A percentile compares a stretch with the other conserved stretches of the same genome.
Conservation (phyloP, 2,329 filamentous ascomycete genomes). For the Pyricularia grisea region DNA sequence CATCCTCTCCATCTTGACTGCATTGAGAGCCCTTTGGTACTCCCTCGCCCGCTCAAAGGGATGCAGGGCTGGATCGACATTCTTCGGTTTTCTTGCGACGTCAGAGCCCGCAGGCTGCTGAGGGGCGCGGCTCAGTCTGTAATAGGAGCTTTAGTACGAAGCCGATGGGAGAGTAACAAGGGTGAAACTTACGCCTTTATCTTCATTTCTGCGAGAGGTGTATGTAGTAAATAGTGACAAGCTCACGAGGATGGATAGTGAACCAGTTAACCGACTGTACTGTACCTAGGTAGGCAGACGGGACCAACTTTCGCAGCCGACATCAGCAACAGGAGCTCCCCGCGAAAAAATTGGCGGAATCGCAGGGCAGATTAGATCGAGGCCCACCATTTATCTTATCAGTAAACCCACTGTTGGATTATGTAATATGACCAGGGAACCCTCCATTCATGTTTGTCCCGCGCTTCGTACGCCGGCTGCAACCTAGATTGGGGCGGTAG, state of each 20-base stretch:
- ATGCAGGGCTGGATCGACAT: constrained; percentile 66
- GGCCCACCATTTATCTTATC: neutral
- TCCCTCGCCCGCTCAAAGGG: constrained; percentile 87
- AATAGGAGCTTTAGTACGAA: neutral
- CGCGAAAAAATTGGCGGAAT: constrained; percentile 1
- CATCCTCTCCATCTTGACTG: constrained; percentile 79
- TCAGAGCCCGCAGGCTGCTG: constrained; percentile 5
- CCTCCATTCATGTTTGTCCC: neutral
- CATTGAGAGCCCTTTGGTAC: constrained; percentile 62
- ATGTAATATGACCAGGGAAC: neutral
- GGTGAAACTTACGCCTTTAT: constrained; percentile 2
- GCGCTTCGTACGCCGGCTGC: constrained; percentile 1
- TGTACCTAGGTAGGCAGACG: neutral
- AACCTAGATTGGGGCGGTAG: constrained; percentile 1
- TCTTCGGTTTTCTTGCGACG: constrained; percentile 5
- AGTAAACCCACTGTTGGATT: neutral
- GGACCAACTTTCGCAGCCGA: neutral
- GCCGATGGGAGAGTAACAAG: neutral
- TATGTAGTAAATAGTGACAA: neutral
- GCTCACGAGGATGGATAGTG: neutral
- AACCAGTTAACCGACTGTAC: neutral
- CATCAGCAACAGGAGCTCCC: neutral
- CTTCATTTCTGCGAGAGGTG: neutral
- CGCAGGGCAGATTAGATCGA: neutral
- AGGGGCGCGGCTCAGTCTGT: constrained; percentile 2